Percentiles rank a stretch among this genome's conserved stretches.
These are phyloP conservation scores for Penicillium sp. DNA, from an alignment of 2,329 filamentous ascomycete species.

Conservation along the genomic window DNA sequence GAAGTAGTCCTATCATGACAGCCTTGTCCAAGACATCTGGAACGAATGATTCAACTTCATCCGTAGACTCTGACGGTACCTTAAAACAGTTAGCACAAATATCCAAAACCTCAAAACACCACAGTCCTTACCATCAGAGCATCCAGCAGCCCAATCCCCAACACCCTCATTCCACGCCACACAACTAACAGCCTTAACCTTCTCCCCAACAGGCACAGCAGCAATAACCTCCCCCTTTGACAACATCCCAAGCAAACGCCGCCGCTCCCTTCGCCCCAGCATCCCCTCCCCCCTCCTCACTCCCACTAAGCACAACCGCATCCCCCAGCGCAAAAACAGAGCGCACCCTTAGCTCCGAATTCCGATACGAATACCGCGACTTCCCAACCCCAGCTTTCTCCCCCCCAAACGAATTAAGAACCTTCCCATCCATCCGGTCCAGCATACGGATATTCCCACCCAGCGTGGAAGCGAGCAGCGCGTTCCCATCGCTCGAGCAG, in stretches of 20 bases:
- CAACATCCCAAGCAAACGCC: slow-evolving; percentile 71
- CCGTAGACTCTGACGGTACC: slow-evolving; percentile 8
- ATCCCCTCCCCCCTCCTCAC: slow-evolving; percentile 56
- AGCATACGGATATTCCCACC: slow-evolving; percentile 77
- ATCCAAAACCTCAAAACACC: background rate
- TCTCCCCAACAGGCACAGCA: slow-evolving; percentile 50
- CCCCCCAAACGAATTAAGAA: slow-evolving; percentile 69
- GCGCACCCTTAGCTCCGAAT: slow-evolving; percentile 71
- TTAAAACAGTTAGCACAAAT: background rate
- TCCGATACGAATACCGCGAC: slow-evolving; percentile 47
- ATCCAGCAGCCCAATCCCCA: slow-evolving; percentile 41
- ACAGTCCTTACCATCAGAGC: slow-evolving; percentile 39
- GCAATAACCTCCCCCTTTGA: slow-evolving; percentile 68
- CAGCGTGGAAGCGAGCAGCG: slow-evolving; percentile 70
- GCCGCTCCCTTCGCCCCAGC: slow-evolving; percentile 23
- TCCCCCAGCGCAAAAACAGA: slow-evolving; percentile 73
- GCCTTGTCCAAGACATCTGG: background rate
- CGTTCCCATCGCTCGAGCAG: slow-evolving; percentile 69
- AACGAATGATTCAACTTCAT: background rate
- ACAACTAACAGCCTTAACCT: slow-evolving; percentile 45
- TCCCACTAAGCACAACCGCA: slow-evolving; percentile 74
- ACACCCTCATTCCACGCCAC: slow-evolving; percentile 47
- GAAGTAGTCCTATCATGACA: background rate
- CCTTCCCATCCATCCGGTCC: slow-evolving; percentile 70
- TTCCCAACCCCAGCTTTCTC: slow-evolving; percentile 30